A percentile compares a stretch with the other conserved stretches of the same genome.
Evolutionary conservation across 805 yeast species (phyloP).

Genomic region (Hanseniaspora thailandica): DNA sequence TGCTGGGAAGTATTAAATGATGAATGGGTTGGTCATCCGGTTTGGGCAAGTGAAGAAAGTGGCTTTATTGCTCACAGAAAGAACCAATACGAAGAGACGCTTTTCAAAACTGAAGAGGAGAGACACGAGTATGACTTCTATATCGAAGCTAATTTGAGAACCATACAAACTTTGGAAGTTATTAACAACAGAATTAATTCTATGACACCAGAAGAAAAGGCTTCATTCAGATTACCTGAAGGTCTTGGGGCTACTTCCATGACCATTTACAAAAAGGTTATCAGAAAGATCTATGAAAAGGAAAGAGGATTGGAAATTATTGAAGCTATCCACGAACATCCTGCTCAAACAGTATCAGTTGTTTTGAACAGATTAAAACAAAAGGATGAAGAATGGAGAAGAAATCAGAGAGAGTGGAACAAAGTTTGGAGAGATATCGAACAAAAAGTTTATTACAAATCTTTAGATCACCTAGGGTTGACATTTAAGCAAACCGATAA

Average conservation of each 20-base stretch:
- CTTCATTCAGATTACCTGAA: conserved; percentile 72
- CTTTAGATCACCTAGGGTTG: conserved; percentile 87
- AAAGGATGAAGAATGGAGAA: conserved; percentile 97
- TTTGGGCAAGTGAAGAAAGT: conserved; percentile 99
- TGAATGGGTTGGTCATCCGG: conserved; percentile 99
- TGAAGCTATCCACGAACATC: conserved; percentile 89
- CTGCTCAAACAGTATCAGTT: conserved; percentile 88
- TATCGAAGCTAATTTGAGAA: conserved; percentile 87
- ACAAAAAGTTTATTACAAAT: conserved; percentile 84
- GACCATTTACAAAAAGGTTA: conserved; percentile 86
- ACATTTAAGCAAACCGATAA: conserved; percentile 96
- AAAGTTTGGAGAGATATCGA: conserved; percentile 98
- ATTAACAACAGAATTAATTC: conserved; percentile 86
- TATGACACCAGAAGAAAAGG: conserved; percentile 85
- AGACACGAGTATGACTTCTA: conserved; percentile 93
- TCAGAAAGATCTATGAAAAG: conserved; percentile 82
- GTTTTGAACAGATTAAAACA: conserved; percentile 87
- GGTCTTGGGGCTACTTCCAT: conserved; percentile 87
- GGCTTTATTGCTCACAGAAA: conserved; percentile 98
- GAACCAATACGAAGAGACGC: conserved; percentile 92
- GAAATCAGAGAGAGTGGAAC: conserved; percentile 97
- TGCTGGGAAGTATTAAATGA: conserved; percentile 98
- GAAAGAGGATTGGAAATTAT: conserved; percentile 94
- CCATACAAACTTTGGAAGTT: conserved; percentile 90
- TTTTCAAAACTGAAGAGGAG: conserved; percentile 92